These are phyloP conservation scores for Cyclostephanos invisitatus DNA, from an alignment of 108 stramenopile species.

Conservation along the genomic window DNA sequence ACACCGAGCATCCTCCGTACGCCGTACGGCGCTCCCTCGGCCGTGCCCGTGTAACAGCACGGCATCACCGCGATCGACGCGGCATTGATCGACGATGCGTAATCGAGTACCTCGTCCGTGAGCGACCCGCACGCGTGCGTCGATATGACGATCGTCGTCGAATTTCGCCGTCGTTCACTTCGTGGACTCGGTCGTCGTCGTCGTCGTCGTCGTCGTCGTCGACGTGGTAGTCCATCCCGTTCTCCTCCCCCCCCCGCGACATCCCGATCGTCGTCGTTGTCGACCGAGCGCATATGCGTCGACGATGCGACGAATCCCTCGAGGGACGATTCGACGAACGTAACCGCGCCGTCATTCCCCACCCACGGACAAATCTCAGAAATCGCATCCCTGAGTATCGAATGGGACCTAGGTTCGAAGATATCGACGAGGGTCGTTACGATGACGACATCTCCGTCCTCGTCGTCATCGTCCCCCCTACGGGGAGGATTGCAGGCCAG, in stretches of 20 bases:
- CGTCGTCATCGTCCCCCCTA: neutral
- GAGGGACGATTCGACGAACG: slow-evolving; percentile 24
- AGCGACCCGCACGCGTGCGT: slow-evolving; percentile 58
- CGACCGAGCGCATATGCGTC: neutral
- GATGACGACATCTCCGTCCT: neutral
- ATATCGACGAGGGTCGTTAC: slow-evolving; percentile 40
- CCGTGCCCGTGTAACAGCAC: slow-evolving; percentile 65
- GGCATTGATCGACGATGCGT: slow-evolving; percentile 23
- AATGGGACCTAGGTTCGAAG: slow-evolving; percentile 51
- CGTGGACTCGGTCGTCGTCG: neutral
- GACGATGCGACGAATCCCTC: slow-evolving; percentile 22
- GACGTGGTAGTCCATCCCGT: neutral
- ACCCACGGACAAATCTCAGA: slow-evolving; percentile 62
- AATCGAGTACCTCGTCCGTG: slow-evolving; percentile 39
- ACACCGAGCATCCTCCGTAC: slow-evolving; percentile 50
- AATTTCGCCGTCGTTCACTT: neutral
- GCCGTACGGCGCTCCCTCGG: slow-evolving; percentile 51
- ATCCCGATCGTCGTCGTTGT: neutral
- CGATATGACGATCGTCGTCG: slow-evolving; percentile 45
- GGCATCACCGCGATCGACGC: slow-evolving; percentile 58
- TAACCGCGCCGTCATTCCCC: slow-evolving; percentile 9
- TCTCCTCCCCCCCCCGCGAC: neutral
- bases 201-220: neutral
- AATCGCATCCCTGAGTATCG: slow-evolving; percentile 41
- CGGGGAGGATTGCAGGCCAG: slow-evolving; percentile 60